A percentile compares a stretch with the other conserved stretches of the same genome.
phyloP scores from a whole-genome alignment of 129 eudicot species.

The Chrysanthemum seticuspe region DNA sequence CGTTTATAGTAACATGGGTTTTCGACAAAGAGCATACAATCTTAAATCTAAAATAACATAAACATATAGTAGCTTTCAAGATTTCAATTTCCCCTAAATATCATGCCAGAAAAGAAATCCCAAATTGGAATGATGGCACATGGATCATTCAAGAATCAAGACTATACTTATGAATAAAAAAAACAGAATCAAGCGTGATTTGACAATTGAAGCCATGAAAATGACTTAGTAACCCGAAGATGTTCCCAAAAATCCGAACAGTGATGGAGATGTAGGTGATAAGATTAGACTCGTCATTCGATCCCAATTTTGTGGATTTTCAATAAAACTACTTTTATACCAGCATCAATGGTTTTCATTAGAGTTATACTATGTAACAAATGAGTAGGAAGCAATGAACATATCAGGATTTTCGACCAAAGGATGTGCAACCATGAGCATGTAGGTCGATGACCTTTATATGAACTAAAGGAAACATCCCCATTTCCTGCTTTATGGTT shows the following conservation, averaged over 20 bases:
- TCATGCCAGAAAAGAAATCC: slow-evolving; percentile 19
- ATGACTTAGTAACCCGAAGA: slow-evolving; percentile 27
- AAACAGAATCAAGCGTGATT: slow-evolving; percentile 10
- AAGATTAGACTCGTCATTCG: slow-evolving; percentile 21
- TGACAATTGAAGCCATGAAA: slow-evolving; percentile 18
- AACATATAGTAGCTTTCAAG: slow-evolving; percentile 9
- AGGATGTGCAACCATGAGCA: neutral
- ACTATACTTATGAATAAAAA: neutral
- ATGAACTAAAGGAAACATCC: slow-evolving; percentile 27
- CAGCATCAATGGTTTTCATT: slow-evolving; percentile 15
- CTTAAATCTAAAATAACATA: slow-evolving; percentile 14
- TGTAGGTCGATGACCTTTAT: slow-evolving; percentile 16
- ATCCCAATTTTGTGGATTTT: slow-evolving; percentile 30
- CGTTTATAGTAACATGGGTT: slow-evolving; percentile 15
- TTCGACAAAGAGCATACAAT: slow-evolving; percentile 20
- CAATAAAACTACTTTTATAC: slow-evolving; percentile 17
- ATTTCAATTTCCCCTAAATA: slow-evolving; percentile 16
- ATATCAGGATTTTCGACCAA: neutral
- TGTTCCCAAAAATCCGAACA: slow-evolving; percentile 35
- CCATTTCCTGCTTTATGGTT: neutral
- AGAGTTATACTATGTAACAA: neutral
- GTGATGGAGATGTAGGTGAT: slow-evolving; percentile 40
- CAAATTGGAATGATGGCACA: slow-evolving; percentile 18
- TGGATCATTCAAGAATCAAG: slow-evolving; percentile 25
- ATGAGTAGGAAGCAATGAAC: neutral